phyloP scores from a whole-genome alignment of 306 rosid genomes.

The Inga laurina region DNA sequence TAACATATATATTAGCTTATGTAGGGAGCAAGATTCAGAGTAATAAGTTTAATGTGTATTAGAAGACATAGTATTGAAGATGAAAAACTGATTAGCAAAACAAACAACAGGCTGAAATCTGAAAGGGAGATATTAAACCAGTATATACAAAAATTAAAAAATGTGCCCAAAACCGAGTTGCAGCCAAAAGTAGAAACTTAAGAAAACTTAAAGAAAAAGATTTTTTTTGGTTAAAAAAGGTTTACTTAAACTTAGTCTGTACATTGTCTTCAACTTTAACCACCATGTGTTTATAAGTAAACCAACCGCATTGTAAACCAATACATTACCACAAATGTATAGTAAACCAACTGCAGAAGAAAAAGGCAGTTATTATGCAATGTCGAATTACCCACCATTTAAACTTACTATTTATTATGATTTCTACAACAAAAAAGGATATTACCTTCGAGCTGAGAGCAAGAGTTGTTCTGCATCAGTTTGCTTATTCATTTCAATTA shows the following conservation, averaged over 20 bases:
- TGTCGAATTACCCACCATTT: background rate
- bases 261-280: background rate
- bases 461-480: slow-evolving; percentile 91
- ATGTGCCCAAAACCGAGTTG: background rate
- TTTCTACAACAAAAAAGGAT: slow-evolving; percentile 22
- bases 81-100: slow-evolving; percentile 8
- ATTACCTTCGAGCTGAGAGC: slow-evolving; percentile 81
- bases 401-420: slow-evolving; percentile 30
- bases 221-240: no score
- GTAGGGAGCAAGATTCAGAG: background rate
- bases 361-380: background rate
- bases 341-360: slow-evolving; percentile 1
- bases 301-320: background rate
- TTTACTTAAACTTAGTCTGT: background rate
- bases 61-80: slow-evolving; percentile 11
- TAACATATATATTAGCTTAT: slow-evolving; percentile 28
- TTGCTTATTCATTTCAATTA: slow-evolving; percentile 69
- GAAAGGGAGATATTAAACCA: background rate
- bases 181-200: background rate
- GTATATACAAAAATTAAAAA: background rate
- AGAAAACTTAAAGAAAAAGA: no score
- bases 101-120: background rate
- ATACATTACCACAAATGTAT: slow-evolving; percentile 6
- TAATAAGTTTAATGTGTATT: slow-evolving; percentile 6
- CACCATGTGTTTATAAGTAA: background rate